Evolutionary conservation across 1,139 yeast species (phyloP).

Genomic region (Arxiozyma slooffiae): DNA sequence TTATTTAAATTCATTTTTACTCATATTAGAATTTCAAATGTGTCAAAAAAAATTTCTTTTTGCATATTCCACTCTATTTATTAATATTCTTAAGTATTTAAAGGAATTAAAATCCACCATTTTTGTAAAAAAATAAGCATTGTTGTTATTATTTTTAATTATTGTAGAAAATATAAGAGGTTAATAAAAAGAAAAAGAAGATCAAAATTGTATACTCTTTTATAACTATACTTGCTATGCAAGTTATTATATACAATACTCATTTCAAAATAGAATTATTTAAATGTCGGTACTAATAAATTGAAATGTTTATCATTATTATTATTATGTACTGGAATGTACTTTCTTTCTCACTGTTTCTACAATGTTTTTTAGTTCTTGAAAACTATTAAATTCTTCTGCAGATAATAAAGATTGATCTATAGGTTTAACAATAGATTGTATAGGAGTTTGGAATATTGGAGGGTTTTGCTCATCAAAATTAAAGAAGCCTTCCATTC

Average conservation of each 20-base stretch:
- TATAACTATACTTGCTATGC: background rate
- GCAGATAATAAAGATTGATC: conserved; percentile 2
- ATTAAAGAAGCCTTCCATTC: conserved; percentile 1
- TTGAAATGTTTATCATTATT: background rate
- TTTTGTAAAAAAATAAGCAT: background rate
- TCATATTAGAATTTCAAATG: too few relatives aligned
- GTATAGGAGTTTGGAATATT: conserved; percentile 18
- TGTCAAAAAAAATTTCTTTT: too few relatives aligned
- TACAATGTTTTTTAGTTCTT: conserved; percentile 23
- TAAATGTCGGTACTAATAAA: too few relatives aligned
- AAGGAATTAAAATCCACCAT: background rate
- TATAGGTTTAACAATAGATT: conserved; percentile 6
- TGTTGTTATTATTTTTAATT: background rate
- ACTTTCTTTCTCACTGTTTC: conserved; percentile 26
- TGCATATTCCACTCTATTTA: too few relatives aligned
- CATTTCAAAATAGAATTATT: too few relatives aligned
- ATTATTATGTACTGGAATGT: background rate
- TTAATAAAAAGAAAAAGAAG: background rate
- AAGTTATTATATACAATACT: too few relatives aligned
- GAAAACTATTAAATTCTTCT: conserved; percentile 11
- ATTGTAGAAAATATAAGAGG: background rate
- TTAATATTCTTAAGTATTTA: too few relatives aligned
- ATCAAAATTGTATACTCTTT: background rate
- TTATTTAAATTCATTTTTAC: too few relatives aligned
- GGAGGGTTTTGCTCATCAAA: conserved; percentile 6